Evolutionary conservation across 352 stramenopile genomes (phyloP), one percentile per base, ranked within the genome.

Genomic region (Detonula confervacea): DNA sequence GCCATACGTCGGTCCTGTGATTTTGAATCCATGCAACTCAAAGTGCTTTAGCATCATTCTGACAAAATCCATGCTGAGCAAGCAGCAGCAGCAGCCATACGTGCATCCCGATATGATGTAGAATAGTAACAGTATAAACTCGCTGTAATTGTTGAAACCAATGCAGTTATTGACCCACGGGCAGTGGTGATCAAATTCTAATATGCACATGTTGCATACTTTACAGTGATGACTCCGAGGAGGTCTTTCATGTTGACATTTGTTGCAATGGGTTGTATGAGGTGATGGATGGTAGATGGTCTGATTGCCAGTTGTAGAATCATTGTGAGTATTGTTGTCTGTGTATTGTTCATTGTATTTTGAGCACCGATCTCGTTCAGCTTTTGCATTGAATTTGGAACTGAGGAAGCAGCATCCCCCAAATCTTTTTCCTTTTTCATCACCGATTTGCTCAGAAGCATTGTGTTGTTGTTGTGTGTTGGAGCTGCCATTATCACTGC

Each of bases 131-230:
- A 93, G 69, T 9, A 93, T 54, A 80, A 95, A 95, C 35, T 75
- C 76, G 29, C 91, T 81, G 76, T 95, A 94, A 70, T 96, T 96
- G 79, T 91, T 87, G 55, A 84, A 87, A 30, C 93, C 93, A 46
- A 96, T 89, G 77, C 90, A 95, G 75, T 95, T 95, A 72, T 95
- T 94, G 0, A 95, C 68, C 91, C 92, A 96, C 0, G 92, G 82
- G 68, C 92, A 96, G 54, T 95, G 91, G 71, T 96, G 92, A 81
- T 96, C 92, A 57, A 92, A 87, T 67, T 87, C 78, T 12, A 92
- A 42, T n/a, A 94, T 73, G 65, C 89, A 94, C 68, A 79, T 67
- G n/a, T 87, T 74, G 66, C 87, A 92, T 46, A 76, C 71, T 57
- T 57, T 73, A 55, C 89, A 94, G 63, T 94, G 89, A 62, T 91